phyloP scores from a whole-genome alignment of 176 grass and related monocot genomes.

The Hordeum marinum region DNA sequence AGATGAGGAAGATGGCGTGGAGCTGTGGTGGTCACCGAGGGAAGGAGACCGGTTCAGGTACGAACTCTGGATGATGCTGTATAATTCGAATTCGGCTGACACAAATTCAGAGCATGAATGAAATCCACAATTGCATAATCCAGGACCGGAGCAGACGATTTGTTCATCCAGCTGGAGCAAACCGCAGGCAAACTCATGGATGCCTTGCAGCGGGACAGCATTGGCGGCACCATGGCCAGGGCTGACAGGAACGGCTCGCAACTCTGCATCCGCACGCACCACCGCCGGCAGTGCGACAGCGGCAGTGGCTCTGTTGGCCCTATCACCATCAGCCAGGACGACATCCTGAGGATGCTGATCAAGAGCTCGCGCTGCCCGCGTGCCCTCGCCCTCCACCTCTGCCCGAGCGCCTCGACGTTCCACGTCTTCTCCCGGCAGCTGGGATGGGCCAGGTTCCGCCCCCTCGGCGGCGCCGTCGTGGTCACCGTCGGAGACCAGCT shows the following conservation, averaged over 20 bases:
- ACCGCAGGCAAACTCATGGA: slow-evolving; percentile 15
- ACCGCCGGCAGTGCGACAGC: not conserved
- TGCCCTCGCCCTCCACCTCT: slow-evolving; percentile 40
- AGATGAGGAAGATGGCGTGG: slow-evolving; percentile 31
- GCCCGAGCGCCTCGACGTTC: slow-evolving; percentile 40
- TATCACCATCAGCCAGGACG: slow-evolving; percentile 27
- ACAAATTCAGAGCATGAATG: not conserved
- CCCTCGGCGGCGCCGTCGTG: slow-evolving; percentile 31
- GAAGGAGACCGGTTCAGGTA: slow-evolving; percentile 26
- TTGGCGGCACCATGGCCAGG: not conserved
- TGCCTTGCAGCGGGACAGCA: not conserved
- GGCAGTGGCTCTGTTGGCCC: not conserved
- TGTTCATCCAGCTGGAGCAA: slow-evolving; percentile 32
- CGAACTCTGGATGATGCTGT: not conserved
- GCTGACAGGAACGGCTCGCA: not conserved
- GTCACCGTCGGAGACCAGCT: slow-evolving; percentile 60
- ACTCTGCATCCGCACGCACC: slow-evolving; percentile 46
- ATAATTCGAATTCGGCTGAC: not conserved
- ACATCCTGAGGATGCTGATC: slow-evolving; percentile 43
- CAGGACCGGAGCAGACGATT: slow-evolving; percentile 30
- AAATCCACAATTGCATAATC: not conserved
- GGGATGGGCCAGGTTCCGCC: slow-evolving; percentile 48
- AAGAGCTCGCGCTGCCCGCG: slow-evolving; percentile 35
- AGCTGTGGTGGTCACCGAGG: slow-evolving; percentile 45
- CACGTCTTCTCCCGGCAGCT: slow-evolving; percentile 44